These are phyloP conservation scores for Parietaria judaica DNA, from an alignment of 306 rosid genomes.

Conservation along the genomic window DNA sequence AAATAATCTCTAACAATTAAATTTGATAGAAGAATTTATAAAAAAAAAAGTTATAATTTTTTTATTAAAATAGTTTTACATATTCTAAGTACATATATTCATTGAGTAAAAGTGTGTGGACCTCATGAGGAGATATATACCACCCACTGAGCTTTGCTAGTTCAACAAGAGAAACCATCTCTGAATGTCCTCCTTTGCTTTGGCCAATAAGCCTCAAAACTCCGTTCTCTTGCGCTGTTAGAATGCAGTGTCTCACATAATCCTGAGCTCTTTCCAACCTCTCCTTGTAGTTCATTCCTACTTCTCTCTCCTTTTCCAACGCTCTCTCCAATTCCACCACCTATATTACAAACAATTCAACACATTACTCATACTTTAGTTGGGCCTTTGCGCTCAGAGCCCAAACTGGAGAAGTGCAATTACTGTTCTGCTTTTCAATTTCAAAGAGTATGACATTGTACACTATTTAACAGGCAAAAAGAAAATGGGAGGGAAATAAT, in stretches of 20 bases:
- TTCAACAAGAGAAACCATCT: slow-evolving; percentile 30
- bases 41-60: too few species aligned
- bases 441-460: too few species aligned
- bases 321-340: slow-evolving; percentile 54
- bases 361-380: too few species aligned
- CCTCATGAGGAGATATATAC: slow-evolving; percentile 62
- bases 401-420: too few species aligned
- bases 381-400: too few species aligned
- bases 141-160: slow-evolving; percentile 65
- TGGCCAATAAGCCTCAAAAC: slow-evolving; percentile 36
- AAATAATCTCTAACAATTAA: too few species aligned
- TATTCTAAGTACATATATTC: too few species aligned
- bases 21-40: too few species aligned
- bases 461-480: too few species aligned
- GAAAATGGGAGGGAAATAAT: too few species aligned
- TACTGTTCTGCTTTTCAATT: too few species aligned
- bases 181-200: slow-evolving; percentile 20
- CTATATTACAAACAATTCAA: slow-evolving; percentile 17
- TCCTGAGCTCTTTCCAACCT: slow-evolving; percentile 47
- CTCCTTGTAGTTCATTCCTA: slow-evolving; percentile 22
- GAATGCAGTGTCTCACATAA: slow-evolving; percentile 58
- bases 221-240: slow-evolving; percentile 72
- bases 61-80: too few species aligned
- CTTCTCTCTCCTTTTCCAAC: slow-evolving; percentile 47
- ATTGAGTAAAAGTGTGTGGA: neutral